phyloP scores from a whole-genome alignment of 768 basidiomycete species.

The Leccinum imitatum region DNA sequence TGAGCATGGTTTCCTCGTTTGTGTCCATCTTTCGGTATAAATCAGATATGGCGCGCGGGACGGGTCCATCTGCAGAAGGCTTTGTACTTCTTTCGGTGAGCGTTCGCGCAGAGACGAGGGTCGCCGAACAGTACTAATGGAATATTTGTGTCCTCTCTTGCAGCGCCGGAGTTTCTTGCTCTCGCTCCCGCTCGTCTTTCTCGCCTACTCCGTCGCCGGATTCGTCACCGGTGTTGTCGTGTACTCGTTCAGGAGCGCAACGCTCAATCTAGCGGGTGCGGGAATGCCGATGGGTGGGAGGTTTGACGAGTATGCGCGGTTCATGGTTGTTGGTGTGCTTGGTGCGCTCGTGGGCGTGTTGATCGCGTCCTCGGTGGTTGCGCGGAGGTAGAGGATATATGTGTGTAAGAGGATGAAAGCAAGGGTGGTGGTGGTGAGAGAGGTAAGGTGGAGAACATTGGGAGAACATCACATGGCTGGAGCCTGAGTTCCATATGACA shows the following conservation, averaged over 20 bases:
- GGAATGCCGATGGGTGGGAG: slow-evolving; percentile 35
- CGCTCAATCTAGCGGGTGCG: slow-evolving; percentile 37
- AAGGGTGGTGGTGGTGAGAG: background rate
- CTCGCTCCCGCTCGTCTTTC: slow-evolving; percentile 71
- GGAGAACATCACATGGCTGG: background rate
- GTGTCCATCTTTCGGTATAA: slow-evolving; percentile 71
- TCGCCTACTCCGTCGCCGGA: slow-evolving; percentile 67
- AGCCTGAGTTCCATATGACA: background rate
- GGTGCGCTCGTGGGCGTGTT: slow-evolving; percentile 64
- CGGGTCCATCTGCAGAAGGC: slow-evolving; percentile 47
- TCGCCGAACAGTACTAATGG: background rate
- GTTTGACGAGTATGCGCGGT: slow-evolving; percentile 60
- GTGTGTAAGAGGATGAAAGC: background rate
- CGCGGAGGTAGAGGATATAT: slow-evolving; percentile 16
- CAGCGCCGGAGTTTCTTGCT: slow-evolving; percentile 57
- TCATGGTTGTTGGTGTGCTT: slow-evolving; percentile 62
- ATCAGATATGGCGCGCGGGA: slow-evolving; percentile 55
- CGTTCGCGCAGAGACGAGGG: slow-evolving; percentile 2
- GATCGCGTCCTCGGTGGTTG: slow-evolving; percentile 46
- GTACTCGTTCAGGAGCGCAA: slow-evolving; percentile 60
- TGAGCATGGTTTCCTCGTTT: slow-evolving; percentile 68
- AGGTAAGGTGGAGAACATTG: background rate
- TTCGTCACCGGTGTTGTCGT: slow-evolving; percentile 65
- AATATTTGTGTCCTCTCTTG: background rate
- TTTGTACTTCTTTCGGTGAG: slow-evolving; percentile 55